Evolutionary conservation across 1,284 basidiomycete species (phyloP).

Genomic region (Quambalaria eucalypti): DNA sequence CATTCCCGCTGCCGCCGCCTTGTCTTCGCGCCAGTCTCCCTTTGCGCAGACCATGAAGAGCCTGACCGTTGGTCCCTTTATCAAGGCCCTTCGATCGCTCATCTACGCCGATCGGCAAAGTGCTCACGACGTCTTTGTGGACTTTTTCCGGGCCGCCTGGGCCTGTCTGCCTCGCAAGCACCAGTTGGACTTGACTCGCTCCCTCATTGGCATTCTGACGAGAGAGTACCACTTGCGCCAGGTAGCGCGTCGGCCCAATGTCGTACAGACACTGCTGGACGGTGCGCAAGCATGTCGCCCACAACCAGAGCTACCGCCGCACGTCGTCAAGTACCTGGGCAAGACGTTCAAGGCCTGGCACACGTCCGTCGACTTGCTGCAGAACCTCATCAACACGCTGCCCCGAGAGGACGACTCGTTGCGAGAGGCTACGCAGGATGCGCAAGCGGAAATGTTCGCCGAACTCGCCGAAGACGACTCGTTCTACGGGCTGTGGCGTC

Average conservation of each 20-base stretch:
- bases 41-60: constrained; percentile 20
- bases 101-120: constrained; percentile 69
- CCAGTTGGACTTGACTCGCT: constrained; percentile 78
- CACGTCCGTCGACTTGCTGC: constrained; percentile 78
- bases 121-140: constrained; percentile 81
- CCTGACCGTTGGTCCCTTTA: constrained; percentile 25
- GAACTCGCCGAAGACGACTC: constrained; percentile 93
- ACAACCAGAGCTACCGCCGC: constrained; percentile 79
- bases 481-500: constrained; percentile 93
- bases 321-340: constrained; percentile 89
- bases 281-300: constrained; percentile 77
- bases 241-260: constrained; percentile 81
- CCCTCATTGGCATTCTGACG: constrained; percentile 79
- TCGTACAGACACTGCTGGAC: constrained; percentile 80
- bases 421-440: constrained; percentile 78
- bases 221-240: constrained; percentile 90
- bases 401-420: constrained; percentile 64
- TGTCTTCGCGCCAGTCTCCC: not conserved
- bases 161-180: constrained; percentile 72
- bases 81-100: constrained; percentile 67
- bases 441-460: constrained; percentile 87
- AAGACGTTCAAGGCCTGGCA: constrained; percentile 97
- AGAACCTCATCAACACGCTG: constrained; percentile 59
- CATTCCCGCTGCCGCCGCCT: constrained; percentile 3
- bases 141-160: constrained; percentile 84